Evolutionary conservation across 116 monocot genomes (phyloP).

Genomic region (Dioscorea cayenensis): DNA sequence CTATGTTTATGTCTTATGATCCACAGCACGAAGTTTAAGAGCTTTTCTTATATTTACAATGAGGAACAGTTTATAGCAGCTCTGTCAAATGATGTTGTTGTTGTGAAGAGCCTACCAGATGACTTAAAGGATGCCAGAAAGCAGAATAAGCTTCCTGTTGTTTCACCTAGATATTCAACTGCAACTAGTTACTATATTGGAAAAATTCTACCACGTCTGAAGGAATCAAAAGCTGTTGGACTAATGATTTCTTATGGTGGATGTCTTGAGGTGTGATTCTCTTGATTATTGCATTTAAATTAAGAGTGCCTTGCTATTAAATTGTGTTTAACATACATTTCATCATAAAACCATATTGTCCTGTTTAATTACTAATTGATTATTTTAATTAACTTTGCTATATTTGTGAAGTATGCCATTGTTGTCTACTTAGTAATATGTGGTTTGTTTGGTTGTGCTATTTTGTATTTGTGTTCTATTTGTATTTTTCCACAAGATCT

Average conservation of each 20-base stretch:
- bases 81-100: conserved; percentile 62
- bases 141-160: conserved; percentile 57
- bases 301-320: not conserved
- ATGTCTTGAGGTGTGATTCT: conserved; percentile 73
- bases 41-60: conserved; percentile 92
- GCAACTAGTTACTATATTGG: conserved; percentile 54
- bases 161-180: conserved; percentile 47
- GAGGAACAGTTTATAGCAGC: conserved; percentile 84
- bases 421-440: too few species aligned
- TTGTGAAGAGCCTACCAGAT: conserved; percentile 69
- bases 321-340: too few species aligned
- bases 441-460: too few species aligned
- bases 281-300: not conserved
- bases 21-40: conserved; percentile 77
- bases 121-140: conserved; percentile 74
- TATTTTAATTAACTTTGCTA: too few species aligned
- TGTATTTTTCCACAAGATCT: too few species aligned
- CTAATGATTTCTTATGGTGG: conserved; percentile 65
- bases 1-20: not conserved
- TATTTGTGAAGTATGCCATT: too few species aligned
- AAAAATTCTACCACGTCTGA: conserved; percentile 69
- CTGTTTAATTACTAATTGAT: too few species aligned
- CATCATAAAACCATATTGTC: too few species aligned
- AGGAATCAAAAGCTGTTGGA: conserved; percentile 67
- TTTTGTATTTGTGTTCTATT: too few species aligned